Conservation (phyloP, 805 yeast genomes). For the Nakazawaea laoshanensis region DNA sequence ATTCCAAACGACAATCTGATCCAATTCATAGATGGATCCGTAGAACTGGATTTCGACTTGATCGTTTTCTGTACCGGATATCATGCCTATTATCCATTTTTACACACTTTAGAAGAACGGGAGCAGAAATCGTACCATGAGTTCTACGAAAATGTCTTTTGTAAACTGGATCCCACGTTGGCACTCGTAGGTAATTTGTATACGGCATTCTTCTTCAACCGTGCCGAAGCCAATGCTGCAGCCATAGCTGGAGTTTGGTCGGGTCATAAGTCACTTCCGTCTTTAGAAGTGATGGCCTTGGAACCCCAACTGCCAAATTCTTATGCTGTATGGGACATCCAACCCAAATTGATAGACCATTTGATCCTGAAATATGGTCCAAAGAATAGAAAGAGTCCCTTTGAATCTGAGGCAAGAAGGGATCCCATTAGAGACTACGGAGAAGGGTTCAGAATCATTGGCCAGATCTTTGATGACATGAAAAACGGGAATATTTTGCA, state of each 20-base stretch:
- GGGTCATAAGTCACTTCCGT: constrained; percentile 28
- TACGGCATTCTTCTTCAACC: constrained; percentile 36
- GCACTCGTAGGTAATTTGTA: constrained; percentile 32
- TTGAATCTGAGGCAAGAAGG: constrained; percentile 16
- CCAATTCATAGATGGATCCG: constrained; percentile 11
- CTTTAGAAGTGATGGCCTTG: constrained; percentile 22
- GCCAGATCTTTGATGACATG: constrained; percentile 11
- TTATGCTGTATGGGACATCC: constrained; percentile 20
- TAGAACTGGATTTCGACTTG: constrained; percentile 25
- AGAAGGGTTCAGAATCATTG: constrained; percentile 10
- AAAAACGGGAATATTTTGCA: constrained; percentile 13
- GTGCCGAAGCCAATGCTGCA: constrained; percentile 43
- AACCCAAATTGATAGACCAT: constrained; percentile 17
- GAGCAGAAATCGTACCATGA: constrained; percentile 13
- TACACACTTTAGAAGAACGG: constrained; percentile 11
- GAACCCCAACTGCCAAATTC: constrained; percentile 18
- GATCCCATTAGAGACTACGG: constrained; percentile 16
- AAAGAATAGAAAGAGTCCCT: constrained; percentile 19
- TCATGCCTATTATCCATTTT: constrained; percentile 32
- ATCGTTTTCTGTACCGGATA: constrained; percentile 36
- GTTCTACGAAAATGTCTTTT: constrained; percentile 25
- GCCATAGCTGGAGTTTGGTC: constrained; percentile 54
- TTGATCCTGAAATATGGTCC: constrained; percentile 17
- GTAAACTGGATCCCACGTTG: constrained; percentile 33
- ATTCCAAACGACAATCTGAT: constrained; percentile 15